Evolutionary conservation across 2,329 filamentous ascomycete genomes (phyloP), one percentile per base, ranked within the genome.

Genomic region (Clonostachys sp.): DNA sequence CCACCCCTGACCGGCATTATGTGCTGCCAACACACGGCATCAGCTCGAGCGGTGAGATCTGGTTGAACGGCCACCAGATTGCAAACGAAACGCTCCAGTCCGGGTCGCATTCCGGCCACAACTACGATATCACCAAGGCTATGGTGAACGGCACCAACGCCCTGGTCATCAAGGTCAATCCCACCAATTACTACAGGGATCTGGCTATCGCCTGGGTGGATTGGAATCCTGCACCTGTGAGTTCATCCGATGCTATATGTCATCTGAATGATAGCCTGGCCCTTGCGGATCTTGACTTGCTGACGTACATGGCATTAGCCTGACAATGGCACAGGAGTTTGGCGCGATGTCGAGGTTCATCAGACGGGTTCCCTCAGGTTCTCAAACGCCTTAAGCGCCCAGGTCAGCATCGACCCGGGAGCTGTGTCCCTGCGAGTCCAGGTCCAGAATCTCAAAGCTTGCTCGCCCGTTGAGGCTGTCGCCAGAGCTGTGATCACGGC

Each of bases 271-370:
- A 33, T 13, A 35, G 16, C 7, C 8, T 33, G 5, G 24, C 17
- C 14, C 10, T 16, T 7, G n/a, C 36, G 16, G 16, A 17, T 30
- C 24, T 30, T 30, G 24, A 30, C 24, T 30, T 24, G 40, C 40
- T 47, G 9, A 34, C n/a, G 30, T 13, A 30, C 36, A 42, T 30
- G 13, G 9, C 6, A n/a, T 16, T 34, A 48, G 46, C 46, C 78
- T 0, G 81, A 85, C 56, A 83, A 84, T 42, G 81, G 81, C 3
- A 83, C 80, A 0, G 81, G 81, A 0, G 66, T 86, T 9, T 86
- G 82, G 82, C 70, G 82, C 6, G 66, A 83, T 40, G 66, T 85
- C 2, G 70, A 73, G 34, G 46, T 85, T 40, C 76, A 73, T 44
- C 71, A 78, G 57, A 82, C 77, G 0, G 80, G 81, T 0, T 57